Base-by-base conservation (phyloP, 805 yeast genomes). In the Ogataea saltuana region DNA sequence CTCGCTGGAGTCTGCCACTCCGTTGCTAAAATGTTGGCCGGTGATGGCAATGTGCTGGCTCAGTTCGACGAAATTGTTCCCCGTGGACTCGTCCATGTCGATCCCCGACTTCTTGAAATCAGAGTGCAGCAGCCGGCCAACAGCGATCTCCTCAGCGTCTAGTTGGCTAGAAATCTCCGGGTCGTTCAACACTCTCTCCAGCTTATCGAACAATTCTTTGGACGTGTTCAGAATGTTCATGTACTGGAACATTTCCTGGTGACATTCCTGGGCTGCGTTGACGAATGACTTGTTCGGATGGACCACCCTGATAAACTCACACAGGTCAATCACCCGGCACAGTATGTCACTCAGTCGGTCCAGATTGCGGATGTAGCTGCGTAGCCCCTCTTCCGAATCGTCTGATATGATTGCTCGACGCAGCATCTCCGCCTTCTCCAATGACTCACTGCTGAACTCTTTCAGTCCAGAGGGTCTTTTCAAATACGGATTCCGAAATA, bases 71-170 rank as follows among this genome's bases (percentile, higher is more conserved):
- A 91, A 93, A 48, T 78, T 75, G 11, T 76, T 71, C 45, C 91
- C 72, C 1, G 84, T 75, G 18, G 70, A 66, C 17, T 72, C 78
- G 51, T 78, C 81, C 83, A 89, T 81, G 56, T 83, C 83, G 23
- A 90, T 85, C 0, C 98, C 99, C 0, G 96, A 87, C 51, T 88
- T 82, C 53, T 86, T 85, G 58, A 93, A 93, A 63, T 93, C 99
- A 33, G 85, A 80, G 49, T 84, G 70, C 19, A 93, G 70, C 36
- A 90, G 76, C 40, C 78, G 74, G 0, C 96, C 99, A 2, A 90
- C 98, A 40, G 82, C 77, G 11, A 78, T 60, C 56, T 93, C 97
- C 63, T 93, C 99, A 2, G 67, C 63, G 3, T 83, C 62, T n/a
- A 91, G 65, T 20, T 65, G 50, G 2, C 55, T 44, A 8, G 55